phyloP scores from a whole-genome alignment of 2,329 filamentous ascomycete genomes.

The Sarocladium kiliense region DNA sequence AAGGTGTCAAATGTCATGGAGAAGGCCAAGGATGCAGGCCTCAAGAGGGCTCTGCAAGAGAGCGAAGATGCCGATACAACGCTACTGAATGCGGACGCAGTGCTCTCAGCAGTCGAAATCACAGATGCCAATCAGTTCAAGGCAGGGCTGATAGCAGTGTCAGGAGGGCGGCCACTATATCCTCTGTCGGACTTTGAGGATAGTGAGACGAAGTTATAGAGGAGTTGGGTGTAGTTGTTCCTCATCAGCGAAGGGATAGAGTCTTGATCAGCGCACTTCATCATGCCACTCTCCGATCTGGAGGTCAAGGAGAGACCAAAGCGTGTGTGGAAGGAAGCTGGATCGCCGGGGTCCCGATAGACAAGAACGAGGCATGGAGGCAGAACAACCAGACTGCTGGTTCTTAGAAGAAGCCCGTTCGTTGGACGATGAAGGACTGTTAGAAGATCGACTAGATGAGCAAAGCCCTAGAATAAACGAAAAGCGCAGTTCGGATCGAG shows the following conservation, averaged over 20 bases:
- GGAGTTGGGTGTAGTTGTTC: neutral
- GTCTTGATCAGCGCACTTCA: too few species aligned
- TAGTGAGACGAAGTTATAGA: conserved; percentile 69
- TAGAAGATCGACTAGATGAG: too few species aligned
- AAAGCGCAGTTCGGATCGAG: too few species aligned
- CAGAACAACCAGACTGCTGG: too few species aligned
- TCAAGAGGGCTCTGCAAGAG: conserved; percentile 26
- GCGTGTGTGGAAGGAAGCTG: too few species aligned
- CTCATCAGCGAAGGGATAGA: neutral
- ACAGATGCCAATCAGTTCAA: conserved; percentile 78
- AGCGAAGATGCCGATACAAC: conserved; percentile 23
- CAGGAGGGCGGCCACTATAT: conserved; percentile 66
- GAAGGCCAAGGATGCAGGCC: conserved; percentile 37
- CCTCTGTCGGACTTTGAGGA: conserved; percentile 85
- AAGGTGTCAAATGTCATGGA: conserved; percentile 45
- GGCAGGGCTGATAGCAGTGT: conserved; percentile 65
- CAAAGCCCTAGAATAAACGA: too few species aligned
- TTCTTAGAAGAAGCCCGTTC: too few species aligned
- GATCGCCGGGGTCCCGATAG: too few species aligned
- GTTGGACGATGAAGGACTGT: too few species aligned
- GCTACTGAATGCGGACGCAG: conserved; percentile 18
- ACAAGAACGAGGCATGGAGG: too few species aligned
- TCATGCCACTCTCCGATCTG: too few species aligned
- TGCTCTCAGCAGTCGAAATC: conserved; percentile 50
- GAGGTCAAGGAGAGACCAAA: too few species aligned